Evolutionary conservation across 495 filamentous ascomycete species (phyloP).

Genomic region (Thermochaetoides thermophila): DNA sequence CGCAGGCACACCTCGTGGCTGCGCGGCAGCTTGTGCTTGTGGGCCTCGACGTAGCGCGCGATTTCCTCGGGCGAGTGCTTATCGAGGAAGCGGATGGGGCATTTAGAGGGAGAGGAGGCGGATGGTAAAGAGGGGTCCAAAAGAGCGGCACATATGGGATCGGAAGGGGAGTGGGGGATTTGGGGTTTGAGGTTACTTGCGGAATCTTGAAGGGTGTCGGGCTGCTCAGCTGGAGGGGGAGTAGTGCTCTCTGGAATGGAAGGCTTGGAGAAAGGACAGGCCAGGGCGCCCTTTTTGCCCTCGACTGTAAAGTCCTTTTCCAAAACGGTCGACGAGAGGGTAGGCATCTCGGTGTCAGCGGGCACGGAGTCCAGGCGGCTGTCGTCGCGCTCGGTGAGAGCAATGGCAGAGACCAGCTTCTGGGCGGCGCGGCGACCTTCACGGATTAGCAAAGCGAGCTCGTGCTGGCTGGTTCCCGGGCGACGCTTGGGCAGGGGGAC

Average conservation of each 20-base stretch:
- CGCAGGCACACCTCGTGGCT: slow-evolving; percentile 84
- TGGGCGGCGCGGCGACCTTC: slow-evolving; percentile 35
- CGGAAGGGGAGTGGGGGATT: slow-evolving; percentile 31
- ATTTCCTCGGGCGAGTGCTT: slow-evolving; percentile 86
- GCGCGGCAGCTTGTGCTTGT: slow-evolving; percentile 83
- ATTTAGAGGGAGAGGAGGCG: slow-evolving; percentile 41
- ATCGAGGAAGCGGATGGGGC: slow-evolving; percentile 78
- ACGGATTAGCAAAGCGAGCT: slow-evolving; percentile 38
- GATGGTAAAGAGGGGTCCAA: slow-evolving; percentile 33
- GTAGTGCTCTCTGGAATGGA: slow-evolving; percentile 12
- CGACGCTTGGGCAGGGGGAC: slow-evolving; percentile 35
- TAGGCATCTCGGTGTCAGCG: slow-evolving; percentile 23
- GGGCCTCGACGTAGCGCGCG: slow-evolving; percentile 73
- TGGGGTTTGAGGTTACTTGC: slow-evolving; percentile 14
- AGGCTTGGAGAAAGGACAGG: slow-evolving; percentile 42
- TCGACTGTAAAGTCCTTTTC: slow-evolving; percentile 52
- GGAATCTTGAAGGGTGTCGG: slow-evolving; percentile 14
- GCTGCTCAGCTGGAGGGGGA: slow-evolving; percentile 2
- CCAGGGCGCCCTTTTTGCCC: slow-evolving; percentile 44
- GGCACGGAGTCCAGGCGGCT: no score
- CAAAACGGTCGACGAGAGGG: slow-evolving; percentile 38
- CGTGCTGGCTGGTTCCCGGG: slow-evolving; percentile 31
- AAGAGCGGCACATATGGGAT: slow-evolving; percentile 48
- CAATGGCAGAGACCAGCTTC: slow-evolving; percentile 31
- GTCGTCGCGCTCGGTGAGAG: slow-evolving; percentile 26